phyloP scores from a whole-genome alignment of 2,329 filamentous ascomycete genomes.

The Aureobasidium subglaciale region DNA sequence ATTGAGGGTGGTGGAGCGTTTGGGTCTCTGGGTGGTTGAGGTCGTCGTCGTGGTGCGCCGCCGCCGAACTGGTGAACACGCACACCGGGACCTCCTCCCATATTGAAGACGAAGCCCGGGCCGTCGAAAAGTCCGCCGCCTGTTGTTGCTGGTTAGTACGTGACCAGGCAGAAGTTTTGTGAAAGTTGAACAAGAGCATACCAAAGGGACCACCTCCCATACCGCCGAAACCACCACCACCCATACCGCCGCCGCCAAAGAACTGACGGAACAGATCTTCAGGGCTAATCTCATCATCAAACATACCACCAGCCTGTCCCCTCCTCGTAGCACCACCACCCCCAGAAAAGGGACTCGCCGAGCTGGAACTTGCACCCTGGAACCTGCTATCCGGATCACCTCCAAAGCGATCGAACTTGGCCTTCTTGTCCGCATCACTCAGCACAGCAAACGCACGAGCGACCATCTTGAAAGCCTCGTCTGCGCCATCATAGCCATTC shows the following conservation, averaged over 20 bases:
- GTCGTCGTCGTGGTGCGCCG: constrained; percentile 65
- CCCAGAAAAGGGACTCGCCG: constrained; percentile 54
- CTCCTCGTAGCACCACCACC: constrained; percentile 32
- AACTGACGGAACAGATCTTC: constrained; percentile 97
- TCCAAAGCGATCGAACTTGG: constrained; percentile 80
- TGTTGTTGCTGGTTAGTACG: constrained; percentile 19
- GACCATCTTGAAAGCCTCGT: constrained; percentile 98
- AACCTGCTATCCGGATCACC: constrained; percentile 90
- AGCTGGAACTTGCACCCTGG: constrained; percentile 48
- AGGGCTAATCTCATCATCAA: constrained; percentile 86
- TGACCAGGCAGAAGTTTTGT: not conserved
- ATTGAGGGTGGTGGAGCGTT: constrained; percentile 45
- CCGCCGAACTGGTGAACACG: constrained; percentile 95
- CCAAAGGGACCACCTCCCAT: constrained; percentile 2
- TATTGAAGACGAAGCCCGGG: constrained; percentile 90
- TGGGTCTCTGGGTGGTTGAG: constrained; percentile 51
- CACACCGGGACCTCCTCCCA: constrained; percentile 76
- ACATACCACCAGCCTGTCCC: constrained; percentile 41
- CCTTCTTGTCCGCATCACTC: constrained; percentile 87
- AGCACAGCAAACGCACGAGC: constrained; percentile 87
- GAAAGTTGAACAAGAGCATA: not conserved
- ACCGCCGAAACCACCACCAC: constrained; percentile 40
- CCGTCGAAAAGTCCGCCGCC: constrained; percentile 62
- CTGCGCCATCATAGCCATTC: constrained; percentile 90
- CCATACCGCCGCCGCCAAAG: constrained; percentile 66